Evolutionary conservation across 129 eudicot species (phyloP).

Genomic region (Artemisia argyi): DNA sequence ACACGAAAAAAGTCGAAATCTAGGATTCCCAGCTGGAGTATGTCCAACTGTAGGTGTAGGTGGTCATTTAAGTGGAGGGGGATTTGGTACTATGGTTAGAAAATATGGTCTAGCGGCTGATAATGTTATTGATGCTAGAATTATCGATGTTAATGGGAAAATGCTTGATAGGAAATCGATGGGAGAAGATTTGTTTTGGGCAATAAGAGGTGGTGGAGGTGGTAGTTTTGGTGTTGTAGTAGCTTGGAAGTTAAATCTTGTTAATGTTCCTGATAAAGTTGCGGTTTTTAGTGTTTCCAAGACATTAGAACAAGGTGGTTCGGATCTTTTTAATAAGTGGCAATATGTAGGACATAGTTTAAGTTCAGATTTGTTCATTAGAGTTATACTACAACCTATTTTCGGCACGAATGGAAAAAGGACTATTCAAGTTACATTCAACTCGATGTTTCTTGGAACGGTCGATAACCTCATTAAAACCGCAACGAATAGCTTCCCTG

Average conservation of each 20-base stretch:
- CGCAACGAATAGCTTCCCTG: not conserved
- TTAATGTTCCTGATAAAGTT: not conserved
- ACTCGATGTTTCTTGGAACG: slow-evolving; percentile 3
- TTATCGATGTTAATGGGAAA: not conserved
- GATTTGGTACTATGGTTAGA: slow-evolving; percentile 8
- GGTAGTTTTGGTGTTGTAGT: slow-evolving; percentile 11
- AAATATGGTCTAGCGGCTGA: slow-evolving; percentile 9
- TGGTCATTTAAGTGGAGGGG: slow-evolving; percentile 11
- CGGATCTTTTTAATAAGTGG: slow-evolving; percentile 5
- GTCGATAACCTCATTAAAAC: not conserved
- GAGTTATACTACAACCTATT: not conserved
- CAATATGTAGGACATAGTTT: not conserved
- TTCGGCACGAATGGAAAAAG: not conserved
- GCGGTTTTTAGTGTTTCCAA: not conserved
- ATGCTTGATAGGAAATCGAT: not conserved
- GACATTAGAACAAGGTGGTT: slow-evolving; percentile 5
- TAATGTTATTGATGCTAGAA: not conserved
- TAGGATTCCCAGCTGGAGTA: slow-evolving; percentile 10
- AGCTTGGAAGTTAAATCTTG: slow-evolving; percentile 10
- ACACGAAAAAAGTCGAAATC: not conserved
- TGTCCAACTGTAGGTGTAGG: slow-evolving; percentile 3
- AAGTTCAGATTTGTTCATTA: slow-evolving; percentile 3
- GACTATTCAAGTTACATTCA: not conserved
- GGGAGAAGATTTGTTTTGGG: slow-evolving; percentile 11
- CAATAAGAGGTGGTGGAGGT: slow-evolving; percentile 6